Evolutionary conservation across 768 basidiomycete species (phyloP), one percentile per base, ranked within the genome.

Genomic region (Lactarius quietus): DNA sequence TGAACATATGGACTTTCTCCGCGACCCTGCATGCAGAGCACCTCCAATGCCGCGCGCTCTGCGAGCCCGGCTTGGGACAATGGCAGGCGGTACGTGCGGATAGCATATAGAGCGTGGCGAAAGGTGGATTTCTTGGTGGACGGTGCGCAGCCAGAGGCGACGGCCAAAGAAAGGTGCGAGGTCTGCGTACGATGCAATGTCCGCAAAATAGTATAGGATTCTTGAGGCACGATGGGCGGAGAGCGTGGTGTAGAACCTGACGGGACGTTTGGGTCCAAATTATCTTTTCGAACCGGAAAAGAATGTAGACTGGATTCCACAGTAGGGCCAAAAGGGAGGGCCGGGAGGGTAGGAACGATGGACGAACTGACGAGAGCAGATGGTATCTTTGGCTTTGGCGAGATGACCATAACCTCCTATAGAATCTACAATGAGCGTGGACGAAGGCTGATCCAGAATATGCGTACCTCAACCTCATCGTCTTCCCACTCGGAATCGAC

Each of bases 401-500:
- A 65, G 48, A 70, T 69, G 61, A 70, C 43, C 69, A 70, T 70
- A 51, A 70, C 59, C 38, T 70, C 69, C 69, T 70, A 23, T 38
- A 59, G 15, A 48, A 20, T 56, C 29, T n/a, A 36, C 36, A 12
- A 1, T 68, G 36, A 63, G 48, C 4, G 31, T 38, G 15, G 48
- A 48, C 29, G 36, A 58, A 39, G 39, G 26, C 18, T 9, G 41
- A 57, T 3, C 28, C 0, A 17, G 26, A 31, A 59, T 29, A 12
- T 23, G 45, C 69, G 56, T 59, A 55, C 69, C 58, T 70, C 69
- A 23, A 70, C 67, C 18, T 70, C 69, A 38, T 70, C 69, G 7
- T 70, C 69, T 10, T 70, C 69, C 69, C 69, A 70, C 39, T 70
- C 69, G 9, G 67, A 68, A 31, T 70, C 69, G 53, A 70, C 20